A percentile compares a stretch with the other conserved stretches of the same genome.
Evolutionary conservation across 805 yeast species (phyloP).

Genomic region (Candida tammaniensis): DNA sequence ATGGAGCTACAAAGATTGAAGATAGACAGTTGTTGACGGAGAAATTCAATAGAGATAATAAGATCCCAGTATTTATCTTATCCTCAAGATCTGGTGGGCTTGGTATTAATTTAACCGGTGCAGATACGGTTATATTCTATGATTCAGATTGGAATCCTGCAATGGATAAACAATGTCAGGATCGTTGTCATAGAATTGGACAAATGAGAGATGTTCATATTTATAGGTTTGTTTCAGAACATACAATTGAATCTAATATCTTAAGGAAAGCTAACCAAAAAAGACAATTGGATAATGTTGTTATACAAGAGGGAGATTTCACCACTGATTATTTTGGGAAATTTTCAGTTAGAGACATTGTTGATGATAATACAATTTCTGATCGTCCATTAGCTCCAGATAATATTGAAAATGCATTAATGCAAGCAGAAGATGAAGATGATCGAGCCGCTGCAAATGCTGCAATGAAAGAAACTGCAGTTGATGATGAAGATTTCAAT

Average conservation of each 20-base stretch:
- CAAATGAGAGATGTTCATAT: constrained; percentile 98
- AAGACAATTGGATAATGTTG: constrained; percentile 88
- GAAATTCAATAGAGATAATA: constrained; percentile 80
- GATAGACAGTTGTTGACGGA: constrained; percentile 95
- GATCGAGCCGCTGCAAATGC: constrained; percentile 85
- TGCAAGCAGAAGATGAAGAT: constrained; percentile 94
- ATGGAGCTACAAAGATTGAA: constrained; percentile 96
- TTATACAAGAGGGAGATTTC: constrained; percentile 96
- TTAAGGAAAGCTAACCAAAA: constrained; percentile 92
- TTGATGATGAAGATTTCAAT: constrained; percentile 83
- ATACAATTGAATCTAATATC: constrained; percentile 93
- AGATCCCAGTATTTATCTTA: constrained; percentile 85
- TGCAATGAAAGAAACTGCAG: constrained; percentile 80
- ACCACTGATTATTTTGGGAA: constrained; percentile 94
- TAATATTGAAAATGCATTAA: constrained; percentile 59
- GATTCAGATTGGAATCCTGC: constrained; percentile 99
- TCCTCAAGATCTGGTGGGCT: constrained; percentile 98
- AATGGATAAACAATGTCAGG: constrained; percentile 99
- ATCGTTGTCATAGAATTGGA: constrained; percentile 98
- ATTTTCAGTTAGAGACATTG: constrained; percentile 78
- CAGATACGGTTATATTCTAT: constrained; percentile 96
- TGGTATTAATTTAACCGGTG: constrained; percentile 97
- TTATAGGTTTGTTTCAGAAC: constrained; percentile 92
- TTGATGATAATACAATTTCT: constrained; percentile 53
- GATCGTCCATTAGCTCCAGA: constrained; percentile 41